Evolutionary conservation across 306 rosid genomes (phyloP).

Genomic region (Acacia acuminata): DNA sequence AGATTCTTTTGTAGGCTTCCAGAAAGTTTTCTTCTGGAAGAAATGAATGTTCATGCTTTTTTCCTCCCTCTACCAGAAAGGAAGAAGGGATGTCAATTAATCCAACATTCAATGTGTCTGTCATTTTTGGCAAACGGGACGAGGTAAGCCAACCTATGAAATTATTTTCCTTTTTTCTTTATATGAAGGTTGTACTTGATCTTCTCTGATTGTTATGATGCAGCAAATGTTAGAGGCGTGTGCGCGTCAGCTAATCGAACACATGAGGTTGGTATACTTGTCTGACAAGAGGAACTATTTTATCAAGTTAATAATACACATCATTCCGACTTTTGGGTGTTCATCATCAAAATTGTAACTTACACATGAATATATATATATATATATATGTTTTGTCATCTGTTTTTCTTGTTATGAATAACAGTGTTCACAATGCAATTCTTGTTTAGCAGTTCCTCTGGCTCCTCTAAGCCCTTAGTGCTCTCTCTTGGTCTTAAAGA

Average conservation of each 20-base stretch:
- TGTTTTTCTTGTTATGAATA: background rate
- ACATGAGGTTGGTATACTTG: conserved; percentile 55
- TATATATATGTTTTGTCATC: too few species aligned
- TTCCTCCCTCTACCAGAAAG: conserved; percentile 50
- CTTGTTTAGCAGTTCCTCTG: conserved; percentile 59
- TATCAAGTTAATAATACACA: background rate
- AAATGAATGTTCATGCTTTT: conserved; percentile 26
- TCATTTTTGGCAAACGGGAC: conserved; percentile 88
- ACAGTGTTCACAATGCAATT: conserved; percentile 17
- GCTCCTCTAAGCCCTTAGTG: conserved; percentile 67
- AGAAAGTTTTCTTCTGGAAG: conserved; percentile 10
- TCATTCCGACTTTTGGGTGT: background rate
- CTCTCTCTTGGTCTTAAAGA: conserved; percentile 95
- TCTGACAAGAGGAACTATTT: conserved; percentile 7
- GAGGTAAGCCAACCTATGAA: conserved; percentile 60
- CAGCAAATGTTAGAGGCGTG: conserved; percentile 91
- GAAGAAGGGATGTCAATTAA: conserved; percentile 79
- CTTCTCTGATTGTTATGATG: conserved; percentile 26
- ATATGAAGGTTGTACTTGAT: conserved; percentile 22
- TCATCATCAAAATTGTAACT: conserved; percentile 4
- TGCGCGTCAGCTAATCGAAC: conserved; percentile 87
- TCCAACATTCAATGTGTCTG: conserved; percentile 83
- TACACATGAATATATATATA: background rate
- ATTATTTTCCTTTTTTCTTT: conserved; percentile 21
- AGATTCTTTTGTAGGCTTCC: conserved; percentile 5